Percentiles rank a stretch among this genome's conserved stretches.
These are phyloP conservation scores for Malus asiatica DNA, from an alignment of 306 rosid genomes.

Conservation along the genomic window DNA sequence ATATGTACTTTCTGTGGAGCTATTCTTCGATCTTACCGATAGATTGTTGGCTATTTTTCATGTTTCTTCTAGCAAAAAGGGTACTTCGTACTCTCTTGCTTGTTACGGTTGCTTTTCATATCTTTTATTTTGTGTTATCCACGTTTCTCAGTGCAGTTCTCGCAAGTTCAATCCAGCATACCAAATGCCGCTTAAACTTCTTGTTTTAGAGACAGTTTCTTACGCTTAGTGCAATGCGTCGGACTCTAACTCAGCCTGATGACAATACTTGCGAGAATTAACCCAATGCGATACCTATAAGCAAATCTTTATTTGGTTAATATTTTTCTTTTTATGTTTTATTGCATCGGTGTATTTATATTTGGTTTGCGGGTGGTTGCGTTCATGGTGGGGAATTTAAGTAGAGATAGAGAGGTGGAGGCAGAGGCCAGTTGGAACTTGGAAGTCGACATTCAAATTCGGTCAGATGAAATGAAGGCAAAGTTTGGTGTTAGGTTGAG, in stretches of 20 bases:
- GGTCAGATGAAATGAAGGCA: not conserved
- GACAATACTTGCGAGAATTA: too few relatives aligned
- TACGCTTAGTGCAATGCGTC: too few relatives aligned
- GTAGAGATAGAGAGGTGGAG: not conserved
- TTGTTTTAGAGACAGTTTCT: not conserved
- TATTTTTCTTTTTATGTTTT: too few relatives aligned
- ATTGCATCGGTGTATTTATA: too few relatives aligned
- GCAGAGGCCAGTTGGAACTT: not conserved
- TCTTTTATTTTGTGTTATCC: not conserved
- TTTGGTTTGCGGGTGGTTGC: too few relatives aligned
- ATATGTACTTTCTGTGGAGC: constrained; percentile 79
- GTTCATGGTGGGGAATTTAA: not conserved
- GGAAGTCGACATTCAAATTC: not conserved
- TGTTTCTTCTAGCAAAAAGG: not conserved
- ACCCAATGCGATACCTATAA: too few relatives aligned
- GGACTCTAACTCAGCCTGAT: too few relatives aligned
- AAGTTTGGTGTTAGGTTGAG: not conserved
- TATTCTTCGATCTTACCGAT: constrained; percentile 21
- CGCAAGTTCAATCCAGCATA: too few relatives aligned
- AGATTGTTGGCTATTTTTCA: not conserved
- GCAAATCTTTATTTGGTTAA: too few relatives aligned
- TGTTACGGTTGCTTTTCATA: too few relatives aligned
- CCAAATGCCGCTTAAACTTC: not conserved
- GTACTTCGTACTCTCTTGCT: too few relatives aligned
- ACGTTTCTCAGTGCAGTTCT: too few relatives aligned